A percentile compares a stretch with the other conserved stretches of the same genome.
phyloP scores from a whole-genome alignment of 2,329 filamentous ascomycete species.

The Cladosporium sp. region DNA sequence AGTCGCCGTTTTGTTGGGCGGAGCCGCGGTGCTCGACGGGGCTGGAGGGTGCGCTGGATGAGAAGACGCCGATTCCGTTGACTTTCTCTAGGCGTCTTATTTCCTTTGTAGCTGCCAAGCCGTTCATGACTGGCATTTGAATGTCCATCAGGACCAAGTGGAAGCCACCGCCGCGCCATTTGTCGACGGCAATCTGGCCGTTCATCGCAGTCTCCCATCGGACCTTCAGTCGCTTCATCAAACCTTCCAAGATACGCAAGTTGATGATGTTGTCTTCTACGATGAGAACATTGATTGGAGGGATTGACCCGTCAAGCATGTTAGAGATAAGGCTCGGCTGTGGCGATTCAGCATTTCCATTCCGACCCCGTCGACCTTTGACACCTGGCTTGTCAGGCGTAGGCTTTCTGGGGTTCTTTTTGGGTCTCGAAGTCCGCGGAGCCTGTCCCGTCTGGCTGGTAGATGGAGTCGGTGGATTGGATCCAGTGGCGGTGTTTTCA shows the following conservation, averaged over 20 bases:
- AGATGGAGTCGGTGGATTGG: constrained; percentile 31
- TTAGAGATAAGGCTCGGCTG: constrained; percentile 3
- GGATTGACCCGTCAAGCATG: constrained; percentile 75
- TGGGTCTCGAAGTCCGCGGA: constrained; percentile 19
- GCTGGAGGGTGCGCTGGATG: constrained; percentile 41
- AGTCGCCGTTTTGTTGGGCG: not conserved
- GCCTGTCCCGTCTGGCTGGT: constrained; percentile 33
- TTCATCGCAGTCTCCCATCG: constrained; percentile 98
- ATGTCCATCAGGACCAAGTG: constrained; percentile 99
- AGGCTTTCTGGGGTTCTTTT: constrained; percentile 21
- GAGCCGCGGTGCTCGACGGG: constrained; percentile 28
- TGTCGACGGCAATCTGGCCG: constrained; percentile 84
- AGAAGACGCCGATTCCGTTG: constrained; percentile 90
- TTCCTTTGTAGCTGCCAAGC: constrained; percentile 89
- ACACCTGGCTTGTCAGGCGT: constrained; percentile 22
- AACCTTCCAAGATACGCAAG: constrained; percentile 84
- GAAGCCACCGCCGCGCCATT: constrained; percentile 90
- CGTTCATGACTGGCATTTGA: constrained; percentile 94
- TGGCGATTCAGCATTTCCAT: not conserved
- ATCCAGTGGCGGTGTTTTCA: constrained; percentile 26
- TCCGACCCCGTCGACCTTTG: not conserved
- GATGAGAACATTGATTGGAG: constrained; percentile 94
- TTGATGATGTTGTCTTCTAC: constrained; percentile 99
- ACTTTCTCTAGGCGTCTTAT: constrained; percentile 84
- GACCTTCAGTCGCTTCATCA: constrained; percentile 93